Percentiles rank a stretch among this genome's conserved stretches.
Evolutionary conservation across 768 basidiomycete genomes (phyloP).

Genomic region (Agrocybe praecox): DNA sequence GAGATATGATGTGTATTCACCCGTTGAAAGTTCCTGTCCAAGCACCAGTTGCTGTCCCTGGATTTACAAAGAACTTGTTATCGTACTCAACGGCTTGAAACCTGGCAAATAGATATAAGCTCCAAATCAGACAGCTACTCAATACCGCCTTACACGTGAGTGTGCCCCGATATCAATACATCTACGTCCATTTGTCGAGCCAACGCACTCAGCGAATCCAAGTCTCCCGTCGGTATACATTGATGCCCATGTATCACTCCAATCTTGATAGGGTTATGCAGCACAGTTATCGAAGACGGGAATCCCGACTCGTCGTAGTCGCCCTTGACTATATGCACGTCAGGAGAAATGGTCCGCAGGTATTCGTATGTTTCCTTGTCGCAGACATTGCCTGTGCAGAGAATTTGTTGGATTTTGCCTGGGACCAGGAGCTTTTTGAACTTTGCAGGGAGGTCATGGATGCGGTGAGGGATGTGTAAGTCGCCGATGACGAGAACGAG

Average conservation of each 20-base stretch:
- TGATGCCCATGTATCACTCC: constrained; percentile 96
- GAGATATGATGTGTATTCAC: constrained; percentile 36
- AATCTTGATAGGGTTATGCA: constrained; percentile 85
- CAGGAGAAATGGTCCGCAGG: constrained; percentile 89
- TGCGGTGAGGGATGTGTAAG: constrained; percentile 91
- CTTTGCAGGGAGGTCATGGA: constrained; percentile 90
- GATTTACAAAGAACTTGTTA: constrained; percentile 92
- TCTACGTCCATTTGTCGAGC: constrained; percentile 98
- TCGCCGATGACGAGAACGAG: constrained; percentile 97
- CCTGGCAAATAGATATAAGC: constrained; percentile 35
- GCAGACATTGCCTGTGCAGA: constrained; percentile 97
- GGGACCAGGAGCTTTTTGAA: constrained; percentile 96
- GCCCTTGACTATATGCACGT: constrained; percentile 89
- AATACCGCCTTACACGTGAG: constrained; percentile 73
- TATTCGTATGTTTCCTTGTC: constrained; percentile 98
- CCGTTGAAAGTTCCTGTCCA: constrained; percentile 81
- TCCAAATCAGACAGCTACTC: neutral
- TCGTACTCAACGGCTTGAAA: constrained; percentile 96
- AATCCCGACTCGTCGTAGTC: constrained; percentile 93
- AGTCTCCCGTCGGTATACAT: constrained; percentile 87
- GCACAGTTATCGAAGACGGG: constrained; percentile 78
- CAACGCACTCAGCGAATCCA: constrained; percentile 85
- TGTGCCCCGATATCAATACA: constrained; percentile 91
- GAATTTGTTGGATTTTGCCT: constrained; percentile 97
- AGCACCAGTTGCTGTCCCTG: constrained; percentile 93